Evolutionary conservation across 2,329 filamentous ascomycete species (phyloP).

Genomic region (Chaetomium sp.): DNA sequence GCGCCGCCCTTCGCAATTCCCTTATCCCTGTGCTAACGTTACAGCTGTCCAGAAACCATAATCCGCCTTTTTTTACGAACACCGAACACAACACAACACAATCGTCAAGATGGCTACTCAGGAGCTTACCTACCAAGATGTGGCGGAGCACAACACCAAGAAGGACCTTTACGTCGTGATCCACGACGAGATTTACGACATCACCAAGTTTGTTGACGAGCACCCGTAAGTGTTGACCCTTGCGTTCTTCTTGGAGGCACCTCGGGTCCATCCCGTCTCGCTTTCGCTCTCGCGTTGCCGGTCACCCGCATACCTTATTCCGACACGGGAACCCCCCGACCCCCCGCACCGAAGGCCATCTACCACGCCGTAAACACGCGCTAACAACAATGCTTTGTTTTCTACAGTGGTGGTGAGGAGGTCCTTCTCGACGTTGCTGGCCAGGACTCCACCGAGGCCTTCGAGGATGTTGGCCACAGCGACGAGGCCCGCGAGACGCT

Average conservation of each 20-base stretch:
- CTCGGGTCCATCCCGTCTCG: too few relatives aligned
- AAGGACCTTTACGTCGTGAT: constrained; percentile 89
- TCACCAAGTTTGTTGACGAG: constrained; percentile 87
- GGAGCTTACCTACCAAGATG: constrained; percentile 70
- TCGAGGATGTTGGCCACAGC: constrained; percentile 98
- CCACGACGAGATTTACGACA: constrained; percentile 95
- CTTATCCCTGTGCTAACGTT: constrained; percentile 15
- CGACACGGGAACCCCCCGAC: constrained; percentile 1
- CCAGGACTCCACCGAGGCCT: constrained; percentile 94
- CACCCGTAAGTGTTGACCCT: constrained; percentile 63
- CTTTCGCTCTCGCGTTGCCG: not conserved
- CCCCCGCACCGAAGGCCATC: constrained; percentile 12
- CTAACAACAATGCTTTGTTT: constrained; percentile 22
- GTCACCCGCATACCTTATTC: constrained; percentile 6
- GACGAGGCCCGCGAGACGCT: constrained; percentile 97
- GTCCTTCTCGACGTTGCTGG: constrained; percentile 93
- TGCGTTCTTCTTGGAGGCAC: constrained; percentile 1
- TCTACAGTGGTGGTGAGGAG: constrained; percentile 85
- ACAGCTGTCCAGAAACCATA: constrained; percentile 18
- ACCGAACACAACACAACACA: constrained; percentile 12
- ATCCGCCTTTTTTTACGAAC: constrained; percentile 8
- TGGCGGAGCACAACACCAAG: constrained; percentile 83
- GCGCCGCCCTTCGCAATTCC: not conserved
- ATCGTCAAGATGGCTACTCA: constrained; percentile 35
- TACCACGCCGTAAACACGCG: constrained; percentile 3